Evolutionary conservation across 768 basidiomycete species (phyloP).

Genomic region (Amanita polypyramis): DNA sequence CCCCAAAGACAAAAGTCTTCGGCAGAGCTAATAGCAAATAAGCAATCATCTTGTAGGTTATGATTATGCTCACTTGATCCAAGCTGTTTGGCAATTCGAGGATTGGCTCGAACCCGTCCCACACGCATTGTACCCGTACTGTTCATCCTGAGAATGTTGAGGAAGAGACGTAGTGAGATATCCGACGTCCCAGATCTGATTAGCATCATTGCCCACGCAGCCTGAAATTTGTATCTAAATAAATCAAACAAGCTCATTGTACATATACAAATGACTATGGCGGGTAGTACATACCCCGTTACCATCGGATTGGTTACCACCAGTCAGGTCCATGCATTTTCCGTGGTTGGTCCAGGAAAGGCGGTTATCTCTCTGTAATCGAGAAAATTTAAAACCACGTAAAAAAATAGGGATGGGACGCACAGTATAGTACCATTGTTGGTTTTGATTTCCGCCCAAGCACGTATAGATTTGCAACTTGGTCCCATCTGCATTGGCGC

Average conservation of each 20-base stretch:
- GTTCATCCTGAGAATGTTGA: constrained; percentile 43
- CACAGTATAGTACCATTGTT: constrained; percentile 37
- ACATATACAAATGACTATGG: not conserved
- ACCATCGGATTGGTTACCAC: constrained; percentile 28
- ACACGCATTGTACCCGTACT: constrained; percentile 60
- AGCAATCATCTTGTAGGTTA: not conserved
- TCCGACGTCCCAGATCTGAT: constrained; percentile 44
- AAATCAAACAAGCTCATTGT: not conserved
- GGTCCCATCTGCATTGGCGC: constrained; percentile 30
- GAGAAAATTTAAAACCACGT: too few relatives aligned
- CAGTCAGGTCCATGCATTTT: constrained; percentile 40
- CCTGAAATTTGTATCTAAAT: constrained; percentile 37
- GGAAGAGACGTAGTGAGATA: constrained; percentile 34
- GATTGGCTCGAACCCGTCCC: constrained; percentile 42
- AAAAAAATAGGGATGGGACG: not conserved
- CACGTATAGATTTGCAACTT: constrained; percentile 48
- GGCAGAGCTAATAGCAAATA: constrained; percentile 27
- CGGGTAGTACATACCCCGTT: constrained; percentile 24
- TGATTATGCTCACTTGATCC: constrained; percentile 44
- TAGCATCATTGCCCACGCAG: constrained; percentile 30
- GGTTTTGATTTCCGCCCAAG: constrained; percentile 26
- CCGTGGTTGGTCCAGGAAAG: constrained; percentile 37
- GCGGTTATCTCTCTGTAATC: constrained; percentile 22
- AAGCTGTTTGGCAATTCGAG: constrained; percentile 63
- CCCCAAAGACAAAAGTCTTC: constrained; percentile 69